A percentile compares a stretch with the other conserved stretches of the same genome.
These are phyloP conservation scores for Salvia rosmarinus DNA, from an alignment of 257 asterid genomes.

Conservation along the genomic window DNA sequence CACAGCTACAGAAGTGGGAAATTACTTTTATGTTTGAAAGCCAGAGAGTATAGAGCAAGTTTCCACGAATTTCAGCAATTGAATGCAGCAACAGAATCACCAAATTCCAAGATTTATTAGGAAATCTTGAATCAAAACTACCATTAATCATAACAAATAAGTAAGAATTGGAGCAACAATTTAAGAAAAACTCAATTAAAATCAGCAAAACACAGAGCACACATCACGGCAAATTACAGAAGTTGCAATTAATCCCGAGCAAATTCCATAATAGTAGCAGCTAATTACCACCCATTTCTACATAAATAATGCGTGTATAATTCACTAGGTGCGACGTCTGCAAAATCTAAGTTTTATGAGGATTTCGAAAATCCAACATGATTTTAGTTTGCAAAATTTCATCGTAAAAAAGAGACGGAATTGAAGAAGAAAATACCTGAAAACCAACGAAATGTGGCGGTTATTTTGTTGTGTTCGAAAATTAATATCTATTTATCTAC, in stretches of 20 bases:
- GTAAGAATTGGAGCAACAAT: not conserved
- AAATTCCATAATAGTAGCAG: not conserved
- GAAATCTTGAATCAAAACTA: not conserved
- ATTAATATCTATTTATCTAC: too few relatives aligned
- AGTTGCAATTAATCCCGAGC: not conserved
- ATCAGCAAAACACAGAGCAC: slow-evolving; percentile 12
- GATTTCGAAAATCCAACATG: not conserved
- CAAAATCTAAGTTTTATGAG: not conserved
- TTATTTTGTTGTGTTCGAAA: not conserved
- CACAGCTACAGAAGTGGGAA: too few relatives aligned
- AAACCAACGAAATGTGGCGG: slow-evolving; percentile 4
- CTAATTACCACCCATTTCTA: not conserved
- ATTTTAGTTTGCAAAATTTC: not conserved
- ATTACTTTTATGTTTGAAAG: too few relatives aligned
- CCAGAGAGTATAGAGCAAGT: not conserved
- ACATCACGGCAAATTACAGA: not conserved
- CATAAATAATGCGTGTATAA: not conserved
- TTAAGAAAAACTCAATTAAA: not conserved
- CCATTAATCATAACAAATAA: not conserved
- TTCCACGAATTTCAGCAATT: slow-evolving; percentile 6
- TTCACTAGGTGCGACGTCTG: not conserved
- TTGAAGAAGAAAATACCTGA: slow-evolving; percentile 5
- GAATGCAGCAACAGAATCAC: slow-evolving; percentile 5
- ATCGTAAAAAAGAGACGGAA: not conserved
- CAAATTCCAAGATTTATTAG: not conserved